phyloP scores from a whole-genome alignment of 2,329 filamentous ascomycete genomes.

The Pleomassaria siparia region DNA sequence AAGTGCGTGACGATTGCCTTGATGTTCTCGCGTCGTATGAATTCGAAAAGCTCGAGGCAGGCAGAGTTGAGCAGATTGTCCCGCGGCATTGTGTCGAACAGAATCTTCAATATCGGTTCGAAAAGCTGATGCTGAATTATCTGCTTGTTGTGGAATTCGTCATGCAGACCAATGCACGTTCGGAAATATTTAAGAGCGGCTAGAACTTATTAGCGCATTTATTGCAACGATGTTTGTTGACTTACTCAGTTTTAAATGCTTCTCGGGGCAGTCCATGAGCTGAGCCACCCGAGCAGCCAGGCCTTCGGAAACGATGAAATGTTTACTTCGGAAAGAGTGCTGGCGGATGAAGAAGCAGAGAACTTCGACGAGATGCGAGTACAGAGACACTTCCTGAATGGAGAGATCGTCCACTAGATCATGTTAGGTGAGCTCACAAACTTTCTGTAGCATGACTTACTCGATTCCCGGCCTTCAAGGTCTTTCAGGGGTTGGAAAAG shows the following conservation, averaged over 20 bases:
- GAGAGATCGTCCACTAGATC: slow-evolving; percentile 66
- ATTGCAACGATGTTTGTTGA: slow-evolving; percentile 12
- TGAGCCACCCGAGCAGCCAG: slow-evolving; percentile 78
- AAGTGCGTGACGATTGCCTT: slow-evolving; percentile 82
- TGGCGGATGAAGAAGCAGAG: slow-evolving; percentile 92
- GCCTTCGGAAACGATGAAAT: slow-evolving; percentile 79
- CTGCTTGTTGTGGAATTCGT: slow-evolving; percentile 88
- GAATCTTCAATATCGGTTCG: slow-evolving; percentile 79
- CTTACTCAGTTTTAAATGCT: slow-evolving; percentile 87
- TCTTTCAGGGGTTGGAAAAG: slow-evolving; percentile 86
- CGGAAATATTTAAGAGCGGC: slow-evolving; percentile 93
- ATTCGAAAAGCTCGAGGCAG: slow-evolving; percentile 91
- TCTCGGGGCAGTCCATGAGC: slow-evolving; percentile 79
- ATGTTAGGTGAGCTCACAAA: slow-evolving; percentile 20
- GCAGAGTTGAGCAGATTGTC: slow-evolving; percentile 94
- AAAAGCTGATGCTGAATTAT: slow-evolving; percentile 80
- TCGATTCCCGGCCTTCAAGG: slow-evolving; percentile 64
- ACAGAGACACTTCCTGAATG: slow-evolving; percentile 85
- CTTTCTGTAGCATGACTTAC: slow-evolving; percentile 41
- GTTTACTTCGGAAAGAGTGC: slow-evolving; percentile 82
- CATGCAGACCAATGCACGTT: slow-evolving; percentile 78
- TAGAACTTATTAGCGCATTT: slow-evolving; percentile 42
- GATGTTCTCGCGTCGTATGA: slow-evolving; percentile 63
- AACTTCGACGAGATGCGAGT: slow-evolving; percentile 87
- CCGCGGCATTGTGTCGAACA: slow-evolving; percentile 81